Evolutionary conservation across 2,329 filamentous ascomycete genomes (phyloP).

Genomic region (Aspergillus caelatus): DNA sequence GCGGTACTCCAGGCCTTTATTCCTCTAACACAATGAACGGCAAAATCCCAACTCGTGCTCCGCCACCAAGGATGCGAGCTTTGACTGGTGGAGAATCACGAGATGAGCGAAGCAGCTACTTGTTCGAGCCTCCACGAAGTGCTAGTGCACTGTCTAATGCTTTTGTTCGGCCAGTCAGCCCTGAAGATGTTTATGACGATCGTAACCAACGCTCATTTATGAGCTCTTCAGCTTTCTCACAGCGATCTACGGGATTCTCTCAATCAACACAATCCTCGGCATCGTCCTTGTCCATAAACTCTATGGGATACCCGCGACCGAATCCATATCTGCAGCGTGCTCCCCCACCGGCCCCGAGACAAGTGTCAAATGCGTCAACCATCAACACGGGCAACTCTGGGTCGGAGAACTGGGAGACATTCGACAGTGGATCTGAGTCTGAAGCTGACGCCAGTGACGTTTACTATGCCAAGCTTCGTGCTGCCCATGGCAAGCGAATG

Average conservation of each 20-base stretch:
- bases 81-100: constrained; percentile 60
- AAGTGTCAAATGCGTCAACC: constrained; percentile 72
- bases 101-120: constrained; percentile 37
- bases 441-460: constrained; percentile 75
- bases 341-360: constrained; percentile 55
- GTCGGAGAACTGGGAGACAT: constrained; percentile 98
- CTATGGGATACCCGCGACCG: constrained; percentile 33
- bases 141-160: constrained; percentile 52
- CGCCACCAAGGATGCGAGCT: constrained; percentile 91
- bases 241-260: constrained; percentile 40
- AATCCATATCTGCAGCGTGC: constrained; percentile 41
- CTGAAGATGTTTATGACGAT: constrained; percentile 88
- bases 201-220: constrained; percentile 51
- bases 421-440: constrained; percentile 77
- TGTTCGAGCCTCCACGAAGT: constrained; percentile 51
- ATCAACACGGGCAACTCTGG: constrained; percentile 70
- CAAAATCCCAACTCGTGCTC: constrained; percentile 59
- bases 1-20: constrained; percentile 46
- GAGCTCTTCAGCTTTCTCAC: constrained; percentile 46
- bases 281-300: constrained; percentile 40
- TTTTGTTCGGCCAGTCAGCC: constrained; percentile 62
- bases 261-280: constrained; percentile 48
- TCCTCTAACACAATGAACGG: constrained; percentile 49
- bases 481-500: constrained; percentile 68
- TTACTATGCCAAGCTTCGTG: constrained; percentile 78